These are phyloP conservation scores for Gossypium raimondii DNA, from an alignment of 345 rosid genomes.

Conservation along the genomic window DNA sequence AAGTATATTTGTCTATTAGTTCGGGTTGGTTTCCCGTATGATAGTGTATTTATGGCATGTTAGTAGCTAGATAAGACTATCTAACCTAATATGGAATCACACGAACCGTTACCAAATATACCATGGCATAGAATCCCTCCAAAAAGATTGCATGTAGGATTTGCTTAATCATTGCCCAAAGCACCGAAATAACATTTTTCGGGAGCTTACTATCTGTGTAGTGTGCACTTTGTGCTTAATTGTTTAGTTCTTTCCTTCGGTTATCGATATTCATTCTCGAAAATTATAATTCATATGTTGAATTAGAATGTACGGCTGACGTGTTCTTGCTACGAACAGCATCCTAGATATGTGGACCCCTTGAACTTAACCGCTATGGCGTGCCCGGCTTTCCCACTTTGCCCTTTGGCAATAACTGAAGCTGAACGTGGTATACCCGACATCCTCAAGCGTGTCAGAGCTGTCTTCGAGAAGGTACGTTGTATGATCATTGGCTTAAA, in stretches of 20 bases:
- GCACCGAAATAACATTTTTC: not conserved
- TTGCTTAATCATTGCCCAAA: too few species aligned
- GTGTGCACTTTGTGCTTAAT: not conserved
- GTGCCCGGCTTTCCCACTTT: constrained; percentile 98
- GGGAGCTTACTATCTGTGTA: not conserved
- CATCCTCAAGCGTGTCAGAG: constrained; percentile 80
- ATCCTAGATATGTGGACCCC: constrained; percentile 81
- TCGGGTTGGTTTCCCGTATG: not conserved
- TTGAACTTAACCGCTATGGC: constrained; percentile 96
- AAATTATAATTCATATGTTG: not conserved
- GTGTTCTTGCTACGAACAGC: constrained; percentile 40
- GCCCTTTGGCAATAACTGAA: constrained; percentile 95
- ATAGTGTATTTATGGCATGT: not conserved
- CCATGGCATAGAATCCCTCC: not conserved
- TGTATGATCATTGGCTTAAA: constrained; percentile 24
- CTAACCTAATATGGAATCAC: not conserved
- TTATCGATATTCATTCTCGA: not conserved
- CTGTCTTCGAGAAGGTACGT: constrained; percentile 86
- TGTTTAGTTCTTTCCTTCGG: not conserved
- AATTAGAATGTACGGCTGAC: not conserved
- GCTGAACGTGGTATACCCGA: constrained; percentile 96
- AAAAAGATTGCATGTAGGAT: not conserved
- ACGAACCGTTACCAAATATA: not conserved
- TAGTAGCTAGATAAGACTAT: not conserved
- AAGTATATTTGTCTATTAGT: not conserved